Evolutionary conservation across 257 asterid species (phyloP).

Genomic region (Solanum habrochaites): DNA sequence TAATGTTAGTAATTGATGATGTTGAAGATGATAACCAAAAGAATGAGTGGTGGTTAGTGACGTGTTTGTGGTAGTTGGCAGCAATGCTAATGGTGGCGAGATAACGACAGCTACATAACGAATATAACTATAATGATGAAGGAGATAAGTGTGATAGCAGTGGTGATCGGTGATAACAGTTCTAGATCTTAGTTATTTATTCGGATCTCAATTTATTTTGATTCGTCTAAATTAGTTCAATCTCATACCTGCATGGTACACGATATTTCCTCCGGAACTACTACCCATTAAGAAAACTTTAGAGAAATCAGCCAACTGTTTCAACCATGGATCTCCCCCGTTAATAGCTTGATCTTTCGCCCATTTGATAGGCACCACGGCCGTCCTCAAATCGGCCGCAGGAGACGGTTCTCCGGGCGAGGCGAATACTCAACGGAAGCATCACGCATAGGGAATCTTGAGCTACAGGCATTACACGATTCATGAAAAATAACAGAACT

Average conservation of each 20-base stretch:
- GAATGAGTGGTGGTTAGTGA: neutral
- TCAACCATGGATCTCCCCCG: slow-evolving; percentile 33
- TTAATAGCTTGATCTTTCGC: slow-evolving; percentile 17
- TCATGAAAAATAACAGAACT: slow-evolving; percentile 12
- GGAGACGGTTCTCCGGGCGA: slow-evolving; percentile 71
- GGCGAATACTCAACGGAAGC: slow-evolving; percentile 55
- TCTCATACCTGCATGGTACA: slow-evolving; percentile 18
- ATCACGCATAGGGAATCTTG: slow-evolving; percentile 37
- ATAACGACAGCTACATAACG: too few species aligned
- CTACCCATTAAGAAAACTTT: slow-evolving; percentile 52
- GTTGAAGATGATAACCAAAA: neutral
- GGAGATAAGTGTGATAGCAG: neutral
- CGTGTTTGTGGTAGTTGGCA: too few species aligned
- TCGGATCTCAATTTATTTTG: neutral
- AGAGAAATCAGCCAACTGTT: slow-evolving; percentile 36
- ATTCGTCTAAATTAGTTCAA: neutral
- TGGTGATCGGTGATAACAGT: neutral
- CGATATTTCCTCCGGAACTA: slow-evolving; percentile 57
- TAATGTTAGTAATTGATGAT: neutral
- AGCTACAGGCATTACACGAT: slow-evolving; percentile 17
- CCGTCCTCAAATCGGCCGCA: slow-evolving; percentile 79
- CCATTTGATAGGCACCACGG: slow-evolving; percentile 53
- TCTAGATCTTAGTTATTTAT: too few species aligned
- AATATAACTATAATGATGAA: too few species aligned
- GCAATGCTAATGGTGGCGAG: neutral